phyloP scores from a whole-genome alignment of 148 eudicot genomes.

The Camellia granthamiana region DNA sequence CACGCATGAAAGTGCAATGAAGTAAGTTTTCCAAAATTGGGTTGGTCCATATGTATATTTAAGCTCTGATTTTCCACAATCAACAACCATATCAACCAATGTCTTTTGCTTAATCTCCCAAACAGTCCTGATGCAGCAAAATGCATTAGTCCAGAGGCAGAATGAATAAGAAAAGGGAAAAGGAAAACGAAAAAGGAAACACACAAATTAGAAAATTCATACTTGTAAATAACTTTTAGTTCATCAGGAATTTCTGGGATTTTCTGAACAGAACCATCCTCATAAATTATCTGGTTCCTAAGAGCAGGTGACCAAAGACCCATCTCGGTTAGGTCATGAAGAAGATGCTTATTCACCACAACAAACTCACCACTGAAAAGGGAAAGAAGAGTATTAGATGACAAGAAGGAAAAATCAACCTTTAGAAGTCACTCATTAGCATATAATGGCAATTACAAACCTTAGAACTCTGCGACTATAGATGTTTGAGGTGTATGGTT shows the following conservation, averaged over 20 bases:
- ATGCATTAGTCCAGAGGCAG: conserved; percentile 4
- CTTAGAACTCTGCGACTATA: conserved; percentile 89
- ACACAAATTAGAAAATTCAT: conserved; percentile 6
- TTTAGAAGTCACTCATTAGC: background rate
- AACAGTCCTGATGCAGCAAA: conserved; percentile 57
- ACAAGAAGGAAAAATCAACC: background rate
- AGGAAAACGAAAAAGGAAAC: background rate
- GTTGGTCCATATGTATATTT: conserved; percentile 74
- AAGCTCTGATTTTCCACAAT: conserved; percentile 75
- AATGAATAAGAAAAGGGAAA: background rate
- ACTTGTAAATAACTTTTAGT: conserved; percentile 70
- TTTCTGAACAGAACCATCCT: conserved; percentile 82
- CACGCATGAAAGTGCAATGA: conserved; percentile 76
- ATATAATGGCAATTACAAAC: conserved; percentile 27
- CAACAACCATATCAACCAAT: conserved; percentile 73
- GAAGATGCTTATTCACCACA: conserved; percentile 94
- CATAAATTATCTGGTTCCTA: conserved; percentile 73
- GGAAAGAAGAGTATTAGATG: background rate
- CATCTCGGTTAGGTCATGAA: conserved; percentile 86
- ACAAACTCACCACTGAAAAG: conserved; percentile 90
- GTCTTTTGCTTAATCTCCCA: conserved; percentile 82
- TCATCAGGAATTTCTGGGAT: conserved; percentile 70
- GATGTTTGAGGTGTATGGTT: conserved; percentile 91
- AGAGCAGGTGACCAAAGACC: conserved; percentile 81
- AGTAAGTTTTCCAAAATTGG: conserved; percentile 67